Conservation (phyloP, 2,329 filamentous ascomycete species). For the Colletotrichum zoysiae region DNA sequence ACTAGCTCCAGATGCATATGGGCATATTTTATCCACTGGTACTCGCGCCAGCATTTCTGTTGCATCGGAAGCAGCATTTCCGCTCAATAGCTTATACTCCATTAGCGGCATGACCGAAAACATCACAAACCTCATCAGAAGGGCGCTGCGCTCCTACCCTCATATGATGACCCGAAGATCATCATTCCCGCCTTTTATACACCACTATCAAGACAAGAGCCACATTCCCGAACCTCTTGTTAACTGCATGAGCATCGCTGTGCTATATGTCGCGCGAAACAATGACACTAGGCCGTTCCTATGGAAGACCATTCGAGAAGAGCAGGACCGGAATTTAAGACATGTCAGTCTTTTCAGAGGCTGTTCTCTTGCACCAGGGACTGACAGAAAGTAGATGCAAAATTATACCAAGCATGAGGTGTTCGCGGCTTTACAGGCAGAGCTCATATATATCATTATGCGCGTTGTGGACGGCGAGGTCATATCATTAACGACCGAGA, state of each 20-base stretch:
- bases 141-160: conserved; percentile 23
- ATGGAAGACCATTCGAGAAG: conserved; percentile 29
- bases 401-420: conserved; percentile 6
- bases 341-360: not conserved
- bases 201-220: conserved; percentile 22
- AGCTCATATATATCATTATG: conserved; percentile 39
- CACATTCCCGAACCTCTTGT: conserved; percentile 26
- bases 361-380: not conserved
- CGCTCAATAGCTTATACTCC: not conserved
- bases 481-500: not conserved
- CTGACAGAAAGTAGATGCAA: not conserved
- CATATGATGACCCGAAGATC: conserved; percentile 38
- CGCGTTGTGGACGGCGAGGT: conserved; percentile 27
- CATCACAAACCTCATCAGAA: conserved; percentile 16
- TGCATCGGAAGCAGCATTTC: conserved; percentile 1
- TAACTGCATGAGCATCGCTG: conserved; percentile 36
- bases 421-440: conserved; percentile 33
- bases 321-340: conserved; percentile 25
- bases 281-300: conserved; percentile 23
- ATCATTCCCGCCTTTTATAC: conserved; percentile 39
- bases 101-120: not conserved
- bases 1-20: not conserved
- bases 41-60: not conserved
- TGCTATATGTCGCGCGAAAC: conserved; percentile 26
- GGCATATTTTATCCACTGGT: too few relatives aligned